phyloP scores from a whole-genome alignment of 805 yeast species.

The Ogataea corticis region DNA sequence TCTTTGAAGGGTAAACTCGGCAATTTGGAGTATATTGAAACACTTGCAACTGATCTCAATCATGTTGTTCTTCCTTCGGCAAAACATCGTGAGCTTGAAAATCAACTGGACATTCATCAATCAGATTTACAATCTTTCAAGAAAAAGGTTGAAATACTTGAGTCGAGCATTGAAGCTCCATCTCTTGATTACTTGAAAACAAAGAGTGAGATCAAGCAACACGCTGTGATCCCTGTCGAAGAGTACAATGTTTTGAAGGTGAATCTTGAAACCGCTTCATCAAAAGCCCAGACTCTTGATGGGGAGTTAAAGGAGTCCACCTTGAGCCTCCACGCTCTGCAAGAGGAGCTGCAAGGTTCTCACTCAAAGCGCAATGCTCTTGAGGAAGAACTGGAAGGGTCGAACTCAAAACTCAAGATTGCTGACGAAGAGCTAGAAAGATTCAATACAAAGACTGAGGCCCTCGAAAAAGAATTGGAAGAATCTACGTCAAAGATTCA shows the following conservation, averaged over 20 bases:
- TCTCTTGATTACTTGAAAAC: conserved; percentile 7
- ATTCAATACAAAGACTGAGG: too few species aligned
- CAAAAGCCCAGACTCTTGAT: neutral
- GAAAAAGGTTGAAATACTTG: neutral
- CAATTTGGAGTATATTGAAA: conserved; percentile 22
- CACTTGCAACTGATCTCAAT: conserved; percentile 20
- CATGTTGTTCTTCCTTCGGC: conserved; percentile 8
- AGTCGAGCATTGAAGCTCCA: conserved; percentile 11
- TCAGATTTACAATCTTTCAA: conserved; percentile 3
- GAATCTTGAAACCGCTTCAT: neutral
- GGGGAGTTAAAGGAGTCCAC: too few species aligned
- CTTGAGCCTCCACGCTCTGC: too few species aligned
- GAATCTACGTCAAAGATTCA: neutral
- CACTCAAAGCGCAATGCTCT: too few species aligned
- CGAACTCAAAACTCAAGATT: too few species aligned
- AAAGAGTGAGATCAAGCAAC: neutral
- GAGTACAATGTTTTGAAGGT: conserved; percentile 6
- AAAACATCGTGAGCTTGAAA: conserved; percentile 1
- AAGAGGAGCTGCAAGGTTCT: too few species aligned
- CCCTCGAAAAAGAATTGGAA: too few species aligned
- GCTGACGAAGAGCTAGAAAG: too few species aligned
- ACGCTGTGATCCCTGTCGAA: conserved; percentile 1
- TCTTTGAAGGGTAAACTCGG: conserved; percentile 17
- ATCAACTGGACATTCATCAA: neutral
- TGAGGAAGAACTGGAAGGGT: too few species aligned